phyloP scores from a whole-genome alignment of 225 moss, liverwort and hornwort species.

The Marchantia polymorpha region DNA sequence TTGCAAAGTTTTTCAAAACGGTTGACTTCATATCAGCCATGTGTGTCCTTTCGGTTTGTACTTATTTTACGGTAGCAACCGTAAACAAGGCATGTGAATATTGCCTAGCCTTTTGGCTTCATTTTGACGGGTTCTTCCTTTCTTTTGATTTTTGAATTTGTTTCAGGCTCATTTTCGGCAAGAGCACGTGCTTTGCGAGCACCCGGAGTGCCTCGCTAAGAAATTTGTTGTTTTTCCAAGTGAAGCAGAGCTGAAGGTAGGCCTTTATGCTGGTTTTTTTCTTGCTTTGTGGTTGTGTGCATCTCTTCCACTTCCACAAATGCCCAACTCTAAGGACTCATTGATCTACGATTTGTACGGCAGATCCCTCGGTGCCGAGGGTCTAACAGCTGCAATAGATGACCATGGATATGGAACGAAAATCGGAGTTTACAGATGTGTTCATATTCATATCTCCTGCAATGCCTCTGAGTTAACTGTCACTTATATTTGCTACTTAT shows the following conservation, averaged over 20 bases:
- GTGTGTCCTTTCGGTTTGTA: neutral
- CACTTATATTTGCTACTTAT: neutral
- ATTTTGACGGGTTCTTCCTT: neutral
- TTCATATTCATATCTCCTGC: neutral
- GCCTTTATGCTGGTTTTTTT: neutral
- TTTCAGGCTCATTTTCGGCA: slow-evolving; percentile 93
- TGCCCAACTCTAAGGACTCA: neutral
- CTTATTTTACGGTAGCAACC: neutral
- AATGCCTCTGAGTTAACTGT: neutral
- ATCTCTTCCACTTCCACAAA: neutral
- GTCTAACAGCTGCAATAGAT: neutral
- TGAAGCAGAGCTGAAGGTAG: slow-evolving; percentile 90
- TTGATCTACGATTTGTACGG: neutral
- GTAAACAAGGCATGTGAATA: neutral
- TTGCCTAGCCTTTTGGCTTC: neutral
- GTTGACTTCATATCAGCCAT: neutral
- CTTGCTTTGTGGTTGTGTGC: neutral
- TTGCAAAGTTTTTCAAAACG: neutral
- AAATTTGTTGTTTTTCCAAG: slow-evolving; percentile 91
- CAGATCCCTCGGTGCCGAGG: neutral
- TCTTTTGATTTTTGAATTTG: neutral
- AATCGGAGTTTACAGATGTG: neutral
- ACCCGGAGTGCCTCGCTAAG: slow-evolving; percentile 86
- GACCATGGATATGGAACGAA: no score
- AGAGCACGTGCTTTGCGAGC: slow-evolving; percentile 88